Evolutionary conservation across 2,329 filamentous ascomycete species (phyloP), one percentile per base, ranked within the genome.

Genomic region (Ascochyta koolunga): DNA sequence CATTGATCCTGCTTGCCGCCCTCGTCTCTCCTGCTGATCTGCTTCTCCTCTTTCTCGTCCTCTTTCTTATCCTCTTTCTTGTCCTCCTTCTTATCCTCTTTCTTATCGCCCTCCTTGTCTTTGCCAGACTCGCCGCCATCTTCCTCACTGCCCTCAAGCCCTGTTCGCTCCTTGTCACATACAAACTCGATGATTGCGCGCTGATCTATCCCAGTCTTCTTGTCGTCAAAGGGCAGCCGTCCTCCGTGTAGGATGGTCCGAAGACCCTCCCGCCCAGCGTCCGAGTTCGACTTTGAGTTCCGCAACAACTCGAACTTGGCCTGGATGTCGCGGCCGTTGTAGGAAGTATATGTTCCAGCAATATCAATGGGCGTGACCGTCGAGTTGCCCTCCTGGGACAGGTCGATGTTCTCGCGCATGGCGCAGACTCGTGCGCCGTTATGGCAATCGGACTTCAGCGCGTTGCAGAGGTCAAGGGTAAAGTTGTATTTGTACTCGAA

Each of bases 131-230:
- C 54, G 15, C 54, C 51, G 13, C 49, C 52, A 15, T 44, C 51
- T 27, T 22, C 22, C 65, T 89, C 86, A 61, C 84, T 85, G 59
- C 81, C 77, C 54, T 96, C 93, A 6, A 88, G 82, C 0, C 93
- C 93, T 8, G 86, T 87, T 62, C 84, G 82, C 2, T 88, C 81
- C 25, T 77, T 79, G 68, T 96, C 89, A 76, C 95, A 99, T 18
- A 93, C 72, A 64, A 98, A 92, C 67, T 96, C 90, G 48, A 98
- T 84, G 9, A 96, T 83, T 3, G 92, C 90, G 67, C 86, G 87
- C 73, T 96, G 89, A 55, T 84, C 79, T 24, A 65, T 70, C 53
- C 67, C 78, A 6, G 81, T 79, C 42, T 81, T 78, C 47, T 82
- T 80, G 39, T 64, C 60, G n/a, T 77, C 71, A 44, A 75, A 71